Evolutionary conservation across 2,329 filamentous ascomycete species (phyloP).

Genomic region (Neurospora crassa): DNA sequence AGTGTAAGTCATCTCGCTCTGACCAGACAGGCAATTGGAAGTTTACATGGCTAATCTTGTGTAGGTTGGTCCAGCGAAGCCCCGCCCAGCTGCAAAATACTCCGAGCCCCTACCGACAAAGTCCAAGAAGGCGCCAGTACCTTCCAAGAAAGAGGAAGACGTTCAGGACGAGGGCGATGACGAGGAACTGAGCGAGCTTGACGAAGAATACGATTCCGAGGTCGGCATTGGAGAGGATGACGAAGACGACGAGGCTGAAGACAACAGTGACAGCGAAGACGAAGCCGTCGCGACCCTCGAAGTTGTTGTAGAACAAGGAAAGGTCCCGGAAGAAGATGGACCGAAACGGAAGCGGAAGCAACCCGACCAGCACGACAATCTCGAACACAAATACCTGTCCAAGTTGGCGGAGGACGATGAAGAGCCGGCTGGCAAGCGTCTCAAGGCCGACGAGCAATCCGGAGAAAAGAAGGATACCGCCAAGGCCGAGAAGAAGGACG

Average conservation of each 20-base stretch:
- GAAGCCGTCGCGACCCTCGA: constrained; percentile 26
- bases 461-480: constrained; percentile 29
- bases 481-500: constrained; percentile 33
- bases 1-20: constrained; percentile 47
- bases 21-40: not conserved
- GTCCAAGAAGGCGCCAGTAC: constrained; percentile 15
- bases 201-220: constrained; percentile 4
- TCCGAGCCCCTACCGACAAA: constrained; percentile 24
- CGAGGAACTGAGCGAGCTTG: constrained; percentile 28
- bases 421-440: constrained; percentile 45
- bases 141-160: constrained; percentile 20
- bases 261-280: constrained; percentile 27
- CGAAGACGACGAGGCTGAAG: constrained; percentile 32
- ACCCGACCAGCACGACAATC: constrained; percentile 53
- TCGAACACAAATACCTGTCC: constrained; percentile 61
- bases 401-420: constrained; percentile 53
- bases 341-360: constrained; percentile 56
- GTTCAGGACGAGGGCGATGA: constrained; percentile 29
- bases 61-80: constrained; percentile 43
- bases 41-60: constrained; percentile 11
- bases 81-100: constrained; percentile 36
- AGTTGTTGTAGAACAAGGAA: constrained; percentile 28
- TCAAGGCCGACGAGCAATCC: constrained; percentile 32
- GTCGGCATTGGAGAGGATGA: not conserved
- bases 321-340: constrained; percentile 36